These are phyloP conservation scores for Ziziphus jujuba DNA, from an alignment of 306 rosid genomes.

Conservation along the genomic window DNA sequence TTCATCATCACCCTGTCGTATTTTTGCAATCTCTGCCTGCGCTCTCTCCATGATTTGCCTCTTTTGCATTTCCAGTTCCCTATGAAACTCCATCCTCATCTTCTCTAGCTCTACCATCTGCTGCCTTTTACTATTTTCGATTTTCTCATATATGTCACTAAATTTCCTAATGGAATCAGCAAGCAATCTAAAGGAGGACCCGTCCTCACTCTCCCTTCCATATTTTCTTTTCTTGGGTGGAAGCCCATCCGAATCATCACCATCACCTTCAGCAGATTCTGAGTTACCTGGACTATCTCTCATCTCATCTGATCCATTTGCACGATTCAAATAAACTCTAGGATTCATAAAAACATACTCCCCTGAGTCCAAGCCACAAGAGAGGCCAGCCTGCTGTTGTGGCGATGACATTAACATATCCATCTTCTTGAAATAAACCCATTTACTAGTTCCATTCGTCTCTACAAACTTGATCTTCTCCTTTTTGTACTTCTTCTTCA, in stretches of 20 bases:
- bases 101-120: slow-evolving; percentile 80
- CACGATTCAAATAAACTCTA: slow-evolving; percentile 53
- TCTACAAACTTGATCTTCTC: slow-evolving; percentile 62
- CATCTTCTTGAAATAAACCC: slow-evolving; percentile 81
- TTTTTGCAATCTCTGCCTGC: slow-evolving; percentile 62
- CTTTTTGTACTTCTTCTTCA: slow-evolving; percentile 89
- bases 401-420: slow-evolving; percentile 68
- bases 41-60: slow-evolving; percentile 72
- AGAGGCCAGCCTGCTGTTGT: slow-evolving; percentile 55
- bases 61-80: slow-evolving; percentile 72
- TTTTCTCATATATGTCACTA: slow-evolving; percentile 74
- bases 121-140: slow-evolving; percentile 66
- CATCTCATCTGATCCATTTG: slow-evolving; percentile 72
- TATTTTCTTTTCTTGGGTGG: slow-evolving; percentile 60
- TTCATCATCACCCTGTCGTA: slow-evolving; percentile 54
- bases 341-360: slow-evolving; percentile 69
- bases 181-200: slow-evolving; percentile 65
- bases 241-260: slow-evolving; percentile 54
- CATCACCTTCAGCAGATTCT: slow-evolving; percentile 48
- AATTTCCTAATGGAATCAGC: slow-evolving; percentile 74
- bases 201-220: slow-evolving; percentile 41
- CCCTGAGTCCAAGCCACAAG: slow-evolving; percentile 75
- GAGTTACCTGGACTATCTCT: slow-evolving; percentile 77
- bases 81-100: slow-evolving; percentile 82
- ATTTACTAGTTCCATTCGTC: slow-evolving; percentile 42